A percentile compares a stretch with the other conserved stretches of the same genome.
Conservation (phyloP, 176 grass and related monocot genomes). For the Phragmites australis region DNA sequence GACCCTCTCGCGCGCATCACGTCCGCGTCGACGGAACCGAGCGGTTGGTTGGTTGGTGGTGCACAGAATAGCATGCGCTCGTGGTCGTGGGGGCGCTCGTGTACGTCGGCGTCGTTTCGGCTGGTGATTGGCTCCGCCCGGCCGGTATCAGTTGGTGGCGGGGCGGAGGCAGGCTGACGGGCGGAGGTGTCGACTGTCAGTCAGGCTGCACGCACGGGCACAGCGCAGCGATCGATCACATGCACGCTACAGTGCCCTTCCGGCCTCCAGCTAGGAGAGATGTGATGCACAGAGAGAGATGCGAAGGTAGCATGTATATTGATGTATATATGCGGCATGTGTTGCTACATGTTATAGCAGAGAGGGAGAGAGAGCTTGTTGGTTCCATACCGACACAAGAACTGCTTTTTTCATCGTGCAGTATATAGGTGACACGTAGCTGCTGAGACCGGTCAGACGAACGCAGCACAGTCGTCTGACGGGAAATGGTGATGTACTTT, state of each 20-base stretch:
- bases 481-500: neutral
- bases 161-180: neutral
- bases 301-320: neutral
- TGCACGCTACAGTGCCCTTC: neutral
- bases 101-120: neutral
- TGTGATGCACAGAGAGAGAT: neutral
- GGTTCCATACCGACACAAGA: conserved; percentile 32
- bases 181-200: neutral
- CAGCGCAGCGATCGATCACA: conserved; percentile 2
- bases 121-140: conserved; percentile 3
- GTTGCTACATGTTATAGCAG: neutral
- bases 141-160: neutral
- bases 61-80: neutral
- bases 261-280: neutral
- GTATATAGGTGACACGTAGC: conserved; percentile 9
- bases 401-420: neutral
- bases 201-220: neutral
- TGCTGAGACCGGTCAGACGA: conserved; percentile 1
- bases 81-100: neutral
- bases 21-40: conserved; percentile 1
- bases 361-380: conserved; percentile 7
- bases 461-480: neutral
- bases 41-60: neutral
- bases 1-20: neutral
- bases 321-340: too few species aligned